Evolutionary conservation across 2,329 filamentous ascomycete genomes (phyloP), one percentile per base, ranked within the genome.

Genomic region (Pseudogymnoascus sp.): DNA sequence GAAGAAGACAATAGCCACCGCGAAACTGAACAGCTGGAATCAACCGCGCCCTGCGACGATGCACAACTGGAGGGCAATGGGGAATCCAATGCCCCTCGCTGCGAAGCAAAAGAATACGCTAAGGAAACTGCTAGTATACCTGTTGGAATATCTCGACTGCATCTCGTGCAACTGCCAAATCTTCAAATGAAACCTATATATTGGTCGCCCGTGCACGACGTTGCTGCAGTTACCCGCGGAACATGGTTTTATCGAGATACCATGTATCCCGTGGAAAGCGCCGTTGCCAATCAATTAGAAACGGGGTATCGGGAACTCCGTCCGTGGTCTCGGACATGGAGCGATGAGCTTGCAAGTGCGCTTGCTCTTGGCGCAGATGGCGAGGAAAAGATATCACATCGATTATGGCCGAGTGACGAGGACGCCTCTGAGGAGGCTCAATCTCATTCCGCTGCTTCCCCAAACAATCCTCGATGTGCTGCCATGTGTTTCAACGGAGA

Each of bases 171-270:
- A 64, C 80, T 97, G 69, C 92, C 93, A 21, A 83, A 83, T 62
- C 77, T 96, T 36, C 82, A 90, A 71, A 96, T 99, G 92, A 91
- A 93, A 74, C 95, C 95, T 0, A 97, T 97, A 65, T 99, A 99
- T 73, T 99, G 95, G 95, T 93, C 89, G 16, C 93, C 95, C 6
- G 83, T 97, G 34, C 92, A 96, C 70, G 95, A 97, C 71, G 84
- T 96, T 34, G 88, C 91, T 5, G 81, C 86, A 37, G 92, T 97
- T 1, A 82, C 89, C 64, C 83, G 95, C 68, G 92, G 90, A 0
- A 97, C 93, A 0, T 99, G 95, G 95, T 99, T 99, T 74, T 97
- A 97, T 75, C 89, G 89, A 77, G 93, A 97, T 72, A 93, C 89
- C 0, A 96, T 97, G 92, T 79, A 90, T 64, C 95, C 95, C 0